Percentiles rank a stretch among this genome's conserved stretches.
Evolutionary conservation across 1,284 basidiomycete genomes (phyloP).

Genomic region (Trametes versicolor): DNA sequence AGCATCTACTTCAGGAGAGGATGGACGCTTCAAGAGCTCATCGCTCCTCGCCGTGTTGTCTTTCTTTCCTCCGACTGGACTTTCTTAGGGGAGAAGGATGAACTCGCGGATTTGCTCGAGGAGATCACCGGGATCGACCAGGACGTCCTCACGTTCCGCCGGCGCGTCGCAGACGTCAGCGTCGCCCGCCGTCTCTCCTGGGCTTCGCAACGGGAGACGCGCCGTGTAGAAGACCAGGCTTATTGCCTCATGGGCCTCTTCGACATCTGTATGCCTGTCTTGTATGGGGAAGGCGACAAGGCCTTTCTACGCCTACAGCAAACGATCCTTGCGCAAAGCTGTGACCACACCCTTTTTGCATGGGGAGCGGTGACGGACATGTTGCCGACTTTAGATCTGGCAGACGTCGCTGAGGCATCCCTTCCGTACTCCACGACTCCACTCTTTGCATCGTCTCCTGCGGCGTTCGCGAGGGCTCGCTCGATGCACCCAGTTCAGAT

Average conservation of each 20-base stretch:
- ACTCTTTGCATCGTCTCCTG: too few relatives aligned
- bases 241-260: constrained; percentile 14
- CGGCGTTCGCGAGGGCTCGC: too few relatives aligned
- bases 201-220: not conserved
- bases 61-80: constrained; percentile 4
- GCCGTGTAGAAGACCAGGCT: constrained; percentile 3
- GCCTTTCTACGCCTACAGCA: constrained; percentile 1
- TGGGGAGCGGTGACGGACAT: not conserved
- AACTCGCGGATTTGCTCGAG: constrained; percentile 8
- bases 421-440: not conserved
- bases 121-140: constrained; percentile 6
- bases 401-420: not conserved
- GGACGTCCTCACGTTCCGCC: not conserved
- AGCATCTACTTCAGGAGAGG: constrained; percentile 11
- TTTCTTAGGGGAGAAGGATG: not conserved
- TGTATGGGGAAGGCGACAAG: not conserved
- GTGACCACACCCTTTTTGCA: constrained; percentile 7
- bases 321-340: not conserved
- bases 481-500: too few relatives aligned
- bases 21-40: too few relatives aligned
- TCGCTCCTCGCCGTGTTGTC: constrained; percentile 6
- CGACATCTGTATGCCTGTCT: constrained; percentile 1
- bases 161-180: not conserved
- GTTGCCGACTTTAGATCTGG: not conserved
- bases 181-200: constrained; percentile 13